These are phyloP conservation scores for Rhododendron ferrugineum DNA, from an alignment of 148 eudicot genomes.

Conservation along the genomic window DNA sequence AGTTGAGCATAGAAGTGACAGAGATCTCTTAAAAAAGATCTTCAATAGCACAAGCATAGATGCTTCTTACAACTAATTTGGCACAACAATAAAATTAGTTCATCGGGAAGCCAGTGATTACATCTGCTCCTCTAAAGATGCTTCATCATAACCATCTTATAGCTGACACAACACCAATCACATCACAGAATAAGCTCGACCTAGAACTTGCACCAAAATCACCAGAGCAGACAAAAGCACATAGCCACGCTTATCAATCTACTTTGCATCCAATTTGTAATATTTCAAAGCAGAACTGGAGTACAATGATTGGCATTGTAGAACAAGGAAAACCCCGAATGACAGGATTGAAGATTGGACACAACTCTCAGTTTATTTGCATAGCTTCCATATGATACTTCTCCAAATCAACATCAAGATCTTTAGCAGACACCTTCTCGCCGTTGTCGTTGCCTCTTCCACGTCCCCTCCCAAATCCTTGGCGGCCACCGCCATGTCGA, in stretches of 20 bases:
- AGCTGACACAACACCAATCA: not conserved
- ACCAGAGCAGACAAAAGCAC: not conserved
- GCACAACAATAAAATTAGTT: not conserved
- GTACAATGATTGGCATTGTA: not conserved
- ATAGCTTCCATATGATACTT: constrained; percentile 22
- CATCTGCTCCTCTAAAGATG: not conserved
- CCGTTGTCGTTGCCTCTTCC: constrained; percentile 23
- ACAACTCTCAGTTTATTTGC: constrained; percentile 10
- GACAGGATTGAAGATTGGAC: not conserved
- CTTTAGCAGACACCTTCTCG: constrained; percentile 23
- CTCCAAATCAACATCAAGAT: constrained; percentile 30
- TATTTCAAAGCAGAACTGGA: not conserved
- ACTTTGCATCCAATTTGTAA: not conserved
- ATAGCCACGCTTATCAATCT: not conserved
- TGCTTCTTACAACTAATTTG: not conserved
- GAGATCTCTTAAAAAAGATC: not conserved
- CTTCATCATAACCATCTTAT: not conserved
- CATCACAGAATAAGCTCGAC: not conserved
- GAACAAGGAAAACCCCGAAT: not conserved
- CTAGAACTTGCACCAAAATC: not conserved
- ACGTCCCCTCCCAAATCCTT: constrained; percentile 24
- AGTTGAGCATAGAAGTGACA: not conserved
- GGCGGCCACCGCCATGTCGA: constrained; percentile 18
- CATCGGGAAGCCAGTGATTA: not conserved
- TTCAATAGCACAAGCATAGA: not conserved